These are phyloP conservation scores for Extremus antarcticus DNA, from an alignment of 495 filamentous ascomycete genomes.

Conservation along the genomic window DNA sequence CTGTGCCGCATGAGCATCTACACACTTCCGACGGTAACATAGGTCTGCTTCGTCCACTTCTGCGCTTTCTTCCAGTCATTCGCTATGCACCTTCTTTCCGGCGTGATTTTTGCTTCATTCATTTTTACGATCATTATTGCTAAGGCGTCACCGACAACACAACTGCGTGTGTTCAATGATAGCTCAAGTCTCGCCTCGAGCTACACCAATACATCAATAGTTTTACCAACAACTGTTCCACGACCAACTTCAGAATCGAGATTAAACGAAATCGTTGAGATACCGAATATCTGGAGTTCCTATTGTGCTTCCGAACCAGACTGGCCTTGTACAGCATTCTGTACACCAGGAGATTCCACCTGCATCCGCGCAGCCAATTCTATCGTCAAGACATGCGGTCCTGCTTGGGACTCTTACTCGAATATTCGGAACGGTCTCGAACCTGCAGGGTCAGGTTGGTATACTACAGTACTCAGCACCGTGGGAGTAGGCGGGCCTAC, in stretches of 20 bases:
- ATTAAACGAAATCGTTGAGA: neutral
- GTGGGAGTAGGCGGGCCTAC: neutral
- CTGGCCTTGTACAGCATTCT: neutral
- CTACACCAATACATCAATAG: neutral
- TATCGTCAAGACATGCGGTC: neutral
- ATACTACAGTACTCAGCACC: neutral
- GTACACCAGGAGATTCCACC: neutral
- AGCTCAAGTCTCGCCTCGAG: neutral
- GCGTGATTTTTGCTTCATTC: neutral
- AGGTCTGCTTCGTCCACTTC: neutral
- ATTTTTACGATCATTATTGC: neutral
- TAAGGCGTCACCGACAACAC: neutral
- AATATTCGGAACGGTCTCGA: neutral
- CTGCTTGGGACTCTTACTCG: neutral
- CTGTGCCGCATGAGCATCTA: neutral
- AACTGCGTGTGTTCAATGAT: too few species aligned
- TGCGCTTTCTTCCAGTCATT: neutral
- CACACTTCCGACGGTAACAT: neutral
- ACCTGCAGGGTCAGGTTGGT: neutral
- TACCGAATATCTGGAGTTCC: neutral
- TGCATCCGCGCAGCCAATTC: neutral
- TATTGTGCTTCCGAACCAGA: neutral
- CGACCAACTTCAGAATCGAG: neutral
- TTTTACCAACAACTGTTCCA: neutral
- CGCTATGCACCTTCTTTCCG: neutral